Evolutionary conservation across 2,329 filamentous ascomycete genomes (phyloP), one percentile per base, ranked within the genome.

Genomic region (Penicillium brevicompactum): DNA sequence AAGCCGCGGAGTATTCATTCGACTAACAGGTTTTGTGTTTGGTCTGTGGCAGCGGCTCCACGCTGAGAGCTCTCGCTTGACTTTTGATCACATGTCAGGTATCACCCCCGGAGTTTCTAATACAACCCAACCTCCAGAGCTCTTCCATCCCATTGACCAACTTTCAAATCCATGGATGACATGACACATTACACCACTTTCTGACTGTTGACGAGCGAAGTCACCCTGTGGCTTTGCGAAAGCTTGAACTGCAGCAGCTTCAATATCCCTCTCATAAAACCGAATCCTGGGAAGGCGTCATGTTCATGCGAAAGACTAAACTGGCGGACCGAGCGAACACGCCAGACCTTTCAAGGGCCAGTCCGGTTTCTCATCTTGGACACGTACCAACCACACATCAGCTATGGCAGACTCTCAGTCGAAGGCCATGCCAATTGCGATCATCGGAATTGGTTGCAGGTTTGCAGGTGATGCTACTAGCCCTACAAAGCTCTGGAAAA

Each of bases 381-480:
- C 24, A 27, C 24, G 24, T 8, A 5, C 24, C 5, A 27, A 5
- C 24, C 24, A 6, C 24, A 27, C 24, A 27, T 27, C 24, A 27
- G 24, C 24, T 27, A 27, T 38, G 37, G 14, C 37, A 5, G 37
- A 38, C 5, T 6, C 4, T 14, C 38, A 41, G n/a, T 11, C 38
- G 9, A 41, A 41, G 5, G 5, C 16, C 18, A 7, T 41, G 59
- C 67, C 67, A 10, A 69, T 70, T 46, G 68, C 67, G 14, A 60
- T 70, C 13, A 50, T 69, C 30, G 68, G 68, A 43, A 55, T 61
- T 7, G 55, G 56, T 7, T 65, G 64, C 46, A 58, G 63, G 18
- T 65, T 68, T 37, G 62, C 67, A 7, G 65, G 66, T 0, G 61
- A 64, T 34, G 64, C 62, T 5, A 56, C 45, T 7, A 60, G 14